Conservation (phyloP, 495 filamentous ascomycete species). For the Penicillium antarcticum region DNA sequence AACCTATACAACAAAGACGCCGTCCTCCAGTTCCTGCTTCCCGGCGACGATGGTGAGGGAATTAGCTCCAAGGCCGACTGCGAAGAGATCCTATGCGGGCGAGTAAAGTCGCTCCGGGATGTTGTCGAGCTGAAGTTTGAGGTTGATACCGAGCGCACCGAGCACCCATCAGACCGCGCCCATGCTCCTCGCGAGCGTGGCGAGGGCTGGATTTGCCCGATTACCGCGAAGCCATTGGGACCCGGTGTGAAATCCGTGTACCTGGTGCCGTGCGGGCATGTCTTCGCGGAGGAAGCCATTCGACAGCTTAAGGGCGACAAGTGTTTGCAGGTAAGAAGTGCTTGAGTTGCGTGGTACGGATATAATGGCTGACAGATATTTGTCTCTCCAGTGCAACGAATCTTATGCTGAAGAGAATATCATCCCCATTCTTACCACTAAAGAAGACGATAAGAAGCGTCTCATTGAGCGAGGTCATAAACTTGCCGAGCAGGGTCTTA, state of each 20-base stretch:
- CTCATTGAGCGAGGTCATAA: conserved; percentile 60
- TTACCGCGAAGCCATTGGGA: conserved; percentile 84
- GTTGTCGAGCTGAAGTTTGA: conserved; percentile 86
- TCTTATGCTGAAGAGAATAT: conserved; percentile 72
- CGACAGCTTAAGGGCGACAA: conserved; percentile 67
- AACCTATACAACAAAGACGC: conserved; percentile 95
- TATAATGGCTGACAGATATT: background rate
- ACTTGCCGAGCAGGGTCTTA: conserved; percentile 66
- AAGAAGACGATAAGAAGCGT: conserved; percentile 64
- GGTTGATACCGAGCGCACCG: conserved; percentile 41
- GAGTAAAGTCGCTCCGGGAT: conserved; percentile 79
- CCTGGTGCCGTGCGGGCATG: conserved; percentile 92
- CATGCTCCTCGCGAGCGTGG: conserved; percentile 37
- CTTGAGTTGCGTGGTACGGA: background rate
- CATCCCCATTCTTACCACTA: conserved; percentile 75
- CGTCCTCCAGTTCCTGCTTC: conserved; percentile 75
- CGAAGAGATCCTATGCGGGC: conserved; percentile 63
- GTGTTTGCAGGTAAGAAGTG: conserved; percentile 55
- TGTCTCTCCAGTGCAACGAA: conserved; percentile 58
- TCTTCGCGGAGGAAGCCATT: conserved; percentile 80
- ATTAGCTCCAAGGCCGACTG: conserved; percentile 56
- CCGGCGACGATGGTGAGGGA: conserved; percentile 52
- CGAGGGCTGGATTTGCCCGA: conserved; percentile 75
- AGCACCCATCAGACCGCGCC: conserved; percentile 23
- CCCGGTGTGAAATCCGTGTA: conserved; percentile 79